Evolutionary conservation across 2,329 filamentous ascomycete genomes (phyloP), one percentile per base, ranked within the genome.

Genomic region (Alternaria sp.): DNA sequence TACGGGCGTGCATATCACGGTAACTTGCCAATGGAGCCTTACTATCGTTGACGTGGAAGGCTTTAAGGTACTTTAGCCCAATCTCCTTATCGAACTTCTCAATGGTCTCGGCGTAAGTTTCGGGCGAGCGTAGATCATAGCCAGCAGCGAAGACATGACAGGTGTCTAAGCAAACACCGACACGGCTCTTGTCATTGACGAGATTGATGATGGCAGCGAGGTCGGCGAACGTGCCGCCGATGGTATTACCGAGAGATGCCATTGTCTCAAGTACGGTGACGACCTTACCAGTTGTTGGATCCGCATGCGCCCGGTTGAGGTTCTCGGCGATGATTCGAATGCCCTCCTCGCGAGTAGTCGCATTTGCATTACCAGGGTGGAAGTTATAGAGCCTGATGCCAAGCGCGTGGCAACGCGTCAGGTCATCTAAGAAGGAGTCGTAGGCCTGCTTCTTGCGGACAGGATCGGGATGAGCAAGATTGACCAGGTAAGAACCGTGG

Each of bases 331-430:
- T 92, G 40, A 95, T 88, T 14, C 81, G 83, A 59, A 97, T 90
- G 4, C 94, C 94, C 20, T 88, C 89, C 0, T 85, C 82, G 36
- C 90, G 87, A 4, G 86, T 84, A 48, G 90, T 89, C 58, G 90
- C 79, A 43, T 79, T 91, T 2, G 90, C 90, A 59, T 90, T 94
- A 20, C 95, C 95, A 0, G 95, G 95, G 76, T 99, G 95, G 81
- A 99, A 98, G 80, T 99, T 99, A 83, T 98, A 99, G n/a, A 97
- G 85, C 63, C 82, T 85, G 72, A 99, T 97, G 1, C 93, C 93
- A 0, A 99, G 87, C 46, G 86, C 85, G 74, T 97, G 92, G 78
- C 95, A 98, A 10, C 95, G 89, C 52, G 87, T 82, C 1, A 99
- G 84, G 77, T 99, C 95, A 71, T 99, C 94, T 16, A 97, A 74